Conservation (phyloP, 768 basidiomycete genomes). For the Mycena chlorophos region DNA sequence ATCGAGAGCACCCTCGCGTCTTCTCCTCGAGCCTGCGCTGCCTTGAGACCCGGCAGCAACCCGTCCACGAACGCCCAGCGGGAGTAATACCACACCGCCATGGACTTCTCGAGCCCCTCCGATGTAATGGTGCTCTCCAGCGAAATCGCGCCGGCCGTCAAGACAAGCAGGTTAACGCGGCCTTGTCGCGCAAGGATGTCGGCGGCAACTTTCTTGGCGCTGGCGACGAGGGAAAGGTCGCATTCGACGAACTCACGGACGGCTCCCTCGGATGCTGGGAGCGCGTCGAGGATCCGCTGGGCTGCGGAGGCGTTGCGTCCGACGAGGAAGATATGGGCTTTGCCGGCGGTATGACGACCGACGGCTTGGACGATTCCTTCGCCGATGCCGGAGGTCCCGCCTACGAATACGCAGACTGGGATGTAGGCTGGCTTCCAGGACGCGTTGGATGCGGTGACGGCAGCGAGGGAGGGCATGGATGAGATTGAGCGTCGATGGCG, state of each 20-base stretch:
- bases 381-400: neutral
- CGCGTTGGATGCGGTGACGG: neutral
- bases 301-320: neutral
- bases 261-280: neutral
- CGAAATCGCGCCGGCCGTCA: neutral
- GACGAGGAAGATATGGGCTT: neutral
- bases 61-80: neutral
- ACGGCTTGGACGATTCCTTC: neutral
- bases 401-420: neutral
- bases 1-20: neutral
- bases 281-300: neutral
- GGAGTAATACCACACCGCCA: constrained; percentile 2
- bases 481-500: too few species aligned
- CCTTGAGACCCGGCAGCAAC: neutral
- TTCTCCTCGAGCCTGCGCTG: neutral
- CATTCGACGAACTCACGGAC: neutral
- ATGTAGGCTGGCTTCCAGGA: neutral
- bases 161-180: neutral
- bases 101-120: neutral
- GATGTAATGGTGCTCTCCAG: neutral
- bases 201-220: neutral
- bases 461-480: neutral
- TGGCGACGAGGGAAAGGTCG: neutral
- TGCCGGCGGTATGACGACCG: neutral
- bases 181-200: neutral